Evolutionary conservation across 768 basidiomycete species (phyloP), one percentile per base, ranked within the genome.

Genomic region (Termitomyces sp.): DNA sequence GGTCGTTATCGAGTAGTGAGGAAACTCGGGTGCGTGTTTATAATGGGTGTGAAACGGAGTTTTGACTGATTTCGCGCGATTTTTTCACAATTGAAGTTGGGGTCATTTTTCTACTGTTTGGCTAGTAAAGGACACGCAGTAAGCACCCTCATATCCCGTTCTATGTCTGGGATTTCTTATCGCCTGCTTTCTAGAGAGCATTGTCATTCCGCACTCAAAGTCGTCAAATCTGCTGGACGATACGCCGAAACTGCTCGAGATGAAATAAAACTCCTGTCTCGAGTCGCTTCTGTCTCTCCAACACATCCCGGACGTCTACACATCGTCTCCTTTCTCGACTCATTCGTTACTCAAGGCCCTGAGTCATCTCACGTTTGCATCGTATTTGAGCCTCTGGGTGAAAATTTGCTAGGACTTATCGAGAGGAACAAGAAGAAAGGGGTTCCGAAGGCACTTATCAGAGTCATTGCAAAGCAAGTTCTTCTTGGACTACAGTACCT

Each of bases 181-280:
- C n/a, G 47, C 18, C 46, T 30, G 4, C 54, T 36, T 22, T 39
- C 27, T 65, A 95, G 93, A 7, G 77, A 80, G 45, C 80, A 82
- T 34, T 78, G 83, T 44, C 94, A 95, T 72, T 93, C 93, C 47
- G 94, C 94, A 16, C 83, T 97, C 69, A 97, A 97, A 72, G 88
- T 97, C 57, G 92, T 95, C 73, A 96, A 96, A 75, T 96, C 95
- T 31, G 95, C 94, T 22, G 85, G 87, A 24, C 88, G 95, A 63
- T 98, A 98, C 75, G 92, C 94, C 60, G 95, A 98, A 71, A 98
- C 96, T 5, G 96, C 96, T 31, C 84, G 89, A 53, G 96, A 98
- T 71, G 96, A 98, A 75, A 98, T 98, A 72, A 92, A 94, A 70
- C 83, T 98, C 36, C 82, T 95, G 42, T 83, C 86, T 62, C 86